Evolutionary conservation across 2,329 filamentous ascomycete genomes (phyloP), one percentile per base, ranked within the genome.

Genomic region (Anthostomella pinea): DNA sequence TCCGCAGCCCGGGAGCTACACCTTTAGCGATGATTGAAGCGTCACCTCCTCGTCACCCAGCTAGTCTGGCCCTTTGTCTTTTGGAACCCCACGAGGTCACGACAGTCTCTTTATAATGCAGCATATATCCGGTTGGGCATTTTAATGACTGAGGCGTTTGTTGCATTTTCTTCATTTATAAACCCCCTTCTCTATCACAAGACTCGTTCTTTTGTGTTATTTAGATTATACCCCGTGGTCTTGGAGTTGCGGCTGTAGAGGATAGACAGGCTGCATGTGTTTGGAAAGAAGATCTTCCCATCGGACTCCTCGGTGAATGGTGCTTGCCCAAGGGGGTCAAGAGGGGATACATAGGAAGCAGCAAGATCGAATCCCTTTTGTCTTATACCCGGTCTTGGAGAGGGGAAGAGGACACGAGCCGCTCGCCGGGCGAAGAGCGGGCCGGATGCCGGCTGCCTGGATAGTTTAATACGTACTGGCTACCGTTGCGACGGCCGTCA

Each of bases 1-100:
- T 38, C 66, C 66, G 24, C 52, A 53, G 20, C 56, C 52, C n/a
- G 47, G 51, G 21, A 36, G 47, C 5, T 48, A 48, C 26, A 24
- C 39, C 4, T 46, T 54, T 26, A 47, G 44, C 18, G 39, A 47
- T 18, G 50, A 49, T 23, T 52, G 38, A 22, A 26, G 27, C 27
- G 33, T 27, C 32, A 35, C 44, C 23, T 22, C 43, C 11, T 17
- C 15, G 8, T 23, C 28, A 3, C 14, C 31, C 25, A 32, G 17
- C 29, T 22, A 33, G 21, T 16, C 26, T 38, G 33, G 25, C 30
- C 30, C 27, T 31, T 23, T 18, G 16, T 10, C 18, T 31, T 38
- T 30, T 19, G 11, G 34, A 29, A 40, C 35, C 28, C 33, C 39
- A 46, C 29, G 43, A 46, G 37, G 39, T 35, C 35, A 46, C 34